Percentiles rank a stretch among this genome's conserved stretches.
phyloP scores from a whole-genome alignment of 2,329 filamentous ascomycete species.

The Aspergillus pseudoglaucus region DNA sequence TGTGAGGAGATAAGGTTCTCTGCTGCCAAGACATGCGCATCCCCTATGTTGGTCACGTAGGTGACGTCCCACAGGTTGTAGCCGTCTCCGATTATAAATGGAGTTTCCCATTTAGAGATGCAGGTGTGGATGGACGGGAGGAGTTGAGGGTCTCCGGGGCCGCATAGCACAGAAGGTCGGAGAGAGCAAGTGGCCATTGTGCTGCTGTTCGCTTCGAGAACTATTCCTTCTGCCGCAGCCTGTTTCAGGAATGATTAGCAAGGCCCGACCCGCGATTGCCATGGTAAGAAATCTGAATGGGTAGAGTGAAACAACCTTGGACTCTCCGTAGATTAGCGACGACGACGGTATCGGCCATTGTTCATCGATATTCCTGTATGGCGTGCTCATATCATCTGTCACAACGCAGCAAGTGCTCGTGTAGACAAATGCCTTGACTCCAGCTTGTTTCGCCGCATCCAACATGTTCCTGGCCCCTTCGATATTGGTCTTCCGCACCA shows the following conservation, averaged over 20 bases:
- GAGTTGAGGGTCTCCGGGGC: slow-evolving; percentile 38
- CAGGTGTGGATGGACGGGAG: slow-evolving; percentile 39
- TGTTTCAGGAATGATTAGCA: slow-evolving; percentile 13
- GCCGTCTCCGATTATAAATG: slow-evolving; percentile 36
- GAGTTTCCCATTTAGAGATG: slow-evolving; percentile 38
- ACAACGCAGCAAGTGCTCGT: slow-evolving; percentile 52
- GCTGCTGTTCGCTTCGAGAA: slow-evolving; percentile 30
- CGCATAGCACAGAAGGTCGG: slow-evolving; percentile 39
- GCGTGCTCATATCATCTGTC: slow-evolving; percentile 42
- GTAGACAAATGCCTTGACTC: slow-evolving; percentile 48
- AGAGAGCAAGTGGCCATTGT: slow-evolving; percentile 35
- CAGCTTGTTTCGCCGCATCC: slow-evolving; percentile 37
- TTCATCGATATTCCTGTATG: slow-evolving; percentile 35
- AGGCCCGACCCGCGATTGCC: too few relatives aligned
- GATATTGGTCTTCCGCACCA: slow-evolving; percentile 48
- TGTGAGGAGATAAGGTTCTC: slow-evolving; percentile 36
- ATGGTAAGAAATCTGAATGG: neutral
- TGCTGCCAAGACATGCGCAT: slow-evolving; percentile 40
- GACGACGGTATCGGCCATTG: slow-evolving; percentile 31
- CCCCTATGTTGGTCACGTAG: slow-evolving; percentile 39
- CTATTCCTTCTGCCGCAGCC: slow-evolving; percentile 37
- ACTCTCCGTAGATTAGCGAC: slow-evolving; percentile 41
- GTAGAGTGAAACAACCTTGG: slow-evolving; percentile 24
- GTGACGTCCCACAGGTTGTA: slow-evolving; percentile 40
- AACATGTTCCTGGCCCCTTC: slow-evolving; percentile 51